A percentile compares a stretch with the other conserved stretches of the same genome.
Evolutionary conservation across 2,329 filamentous ascomycete species (phyloP).

Genomic region (Diaporthe longicolla): DNA sequence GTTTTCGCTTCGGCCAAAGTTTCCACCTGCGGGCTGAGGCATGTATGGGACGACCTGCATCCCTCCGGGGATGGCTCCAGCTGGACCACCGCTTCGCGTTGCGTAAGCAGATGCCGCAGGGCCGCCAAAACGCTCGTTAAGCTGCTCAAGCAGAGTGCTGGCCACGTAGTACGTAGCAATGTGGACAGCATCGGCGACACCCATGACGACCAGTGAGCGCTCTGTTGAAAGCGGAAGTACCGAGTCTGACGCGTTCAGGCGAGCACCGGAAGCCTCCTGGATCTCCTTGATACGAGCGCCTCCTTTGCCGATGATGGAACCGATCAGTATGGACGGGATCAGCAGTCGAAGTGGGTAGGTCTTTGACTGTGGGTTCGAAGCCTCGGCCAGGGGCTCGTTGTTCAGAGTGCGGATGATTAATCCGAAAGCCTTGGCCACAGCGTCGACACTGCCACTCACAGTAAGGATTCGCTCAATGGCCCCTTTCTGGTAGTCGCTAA

Average conservation of each 20-base stretch:
- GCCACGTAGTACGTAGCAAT: constrained; percentile 99
- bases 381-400: constrained; percentile 90
- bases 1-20: constrained; percentile 91
- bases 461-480: constrained; percentile 98
- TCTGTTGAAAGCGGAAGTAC: constrained; percentile 96
- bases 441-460: constrained; percentile 95
- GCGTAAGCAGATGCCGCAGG: constrained; percentile 98
- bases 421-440: constrained; percentile 97
- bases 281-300: constrained; percentile 98
- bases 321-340: constrained; percentile 96
- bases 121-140: constrained; percentile 96
- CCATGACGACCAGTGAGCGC: constrained; percentile 96
- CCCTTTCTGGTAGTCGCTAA: constrained; percentile 97
- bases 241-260: constrained; percentile 95
- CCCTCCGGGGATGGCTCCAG: constrained; percentile 93
- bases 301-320: constrained; percentile 98
- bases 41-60: constrained; percentile 99
- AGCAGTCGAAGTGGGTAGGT: constrained; percentile 96
- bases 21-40: constrained; percentile 91
- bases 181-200: constrained; percentile 97
- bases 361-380: constrained; percentile 94
- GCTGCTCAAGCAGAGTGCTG: constrained; percentile 96
- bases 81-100: constrained; percentile 91
- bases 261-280: constrained; percentile 95
- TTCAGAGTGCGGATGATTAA: constrained; percentile 98